Base-by-base conservation (phyloP, 75 land plant genomes). In the Pinus taeda region DNA sequence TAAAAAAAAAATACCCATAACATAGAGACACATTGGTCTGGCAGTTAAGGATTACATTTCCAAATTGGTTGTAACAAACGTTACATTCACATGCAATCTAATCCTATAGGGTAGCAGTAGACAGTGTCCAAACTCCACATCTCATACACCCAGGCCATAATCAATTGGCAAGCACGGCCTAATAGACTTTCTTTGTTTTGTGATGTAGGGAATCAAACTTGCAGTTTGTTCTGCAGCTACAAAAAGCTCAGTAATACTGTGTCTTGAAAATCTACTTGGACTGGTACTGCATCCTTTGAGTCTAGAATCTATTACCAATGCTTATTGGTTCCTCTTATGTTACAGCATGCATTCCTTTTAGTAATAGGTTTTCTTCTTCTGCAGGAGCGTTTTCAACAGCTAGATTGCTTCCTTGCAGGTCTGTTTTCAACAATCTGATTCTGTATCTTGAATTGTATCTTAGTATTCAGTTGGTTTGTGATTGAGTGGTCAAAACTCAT, bases 171-270 rank as follows among this genome's bases (percentile, higher is more conserved):
- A 63, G 39, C 42, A 39, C 42, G 53, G 13, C 45, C 42, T 42
- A n/a, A 12, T 69, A 13, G n/a, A 69, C 7, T 69, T 15, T 49
- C 24, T 73, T 56, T 53, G 74, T 53, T 74, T 30, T 2, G 12
- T 79, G 4, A 57, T 85, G 61, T 58, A 97, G 99, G 98, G 99
- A 29, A 83, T 85, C 58, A 93, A 89, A 71, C 71, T 97, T 70
- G 96, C 98, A 74, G 94, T 97, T 39, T 97, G 99, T 87, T 97
- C 98, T 74, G 99, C 99, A 60, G 99, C 99, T 49, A 97, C 99
- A 75, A 97, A 97, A 81, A 97, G 99, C 82, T 97, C 99, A 57
- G 99, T 97, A 20, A 75, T 97, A 37, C 86, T 97, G 12, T 92
- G 90, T 81, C 95, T 97, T 73, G 90, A 90, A 82, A 97, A 90